Percentiles rank a stretch among this genome's conserved stretches.
Evolutionary conservation across 306 rosid species (phyloP).

Genomic region (Ceratonia siliqua): DNA sequence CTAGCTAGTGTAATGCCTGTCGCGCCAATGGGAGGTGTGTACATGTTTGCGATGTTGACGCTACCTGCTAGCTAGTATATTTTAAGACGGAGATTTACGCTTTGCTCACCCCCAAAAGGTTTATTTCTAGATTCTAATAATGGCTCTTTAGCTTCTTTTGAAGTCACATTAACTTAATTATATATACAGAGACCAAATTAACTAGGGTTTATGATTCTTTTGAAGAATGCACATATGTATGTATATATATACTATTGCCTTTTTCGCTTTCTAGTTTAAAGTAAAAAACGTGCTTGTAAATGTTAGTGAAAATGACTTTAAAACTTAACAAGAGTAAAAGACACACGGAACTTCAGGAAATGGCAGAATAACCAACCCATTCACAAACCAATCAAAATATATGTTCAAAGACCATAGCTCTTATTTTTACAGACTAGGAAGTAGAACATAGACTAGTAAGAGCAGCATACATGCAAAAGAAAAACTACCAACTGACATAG

Average conservation of each 20-base stretch:
- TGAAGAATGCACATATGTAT: neutral
- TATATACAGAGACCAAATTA: neutral
- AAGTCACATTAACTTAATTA: constrained; percentile 12
- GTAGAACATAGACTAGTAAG: no score
- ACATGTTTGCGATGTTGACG: neutral
- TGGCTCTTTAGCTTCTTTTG: constrained; percentile 28
- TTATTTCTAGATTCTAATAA: constrained; percentile 3
- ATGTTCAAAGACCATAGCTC: no score
- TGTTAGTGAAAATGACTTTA: neutral
- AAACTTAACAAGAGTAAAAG: no score
- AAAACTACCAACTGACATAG: no score
- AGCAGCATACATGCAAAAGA: no score
- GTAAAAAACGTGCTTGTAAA: neutral
- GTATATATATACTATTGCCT: no score
- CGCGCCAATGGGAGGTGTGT: constrained; percentile 3
- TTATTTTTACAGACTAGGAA: no score
- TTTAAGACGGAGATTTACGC: neutral
- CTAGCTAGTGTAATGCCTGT: constrained; percentile 18
- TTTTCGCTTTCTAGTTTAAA: neutral
- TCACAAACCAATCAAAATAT: no score
- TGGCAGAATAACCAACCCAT: no score
- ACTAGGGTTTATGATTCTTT: constrained; percentile 13
- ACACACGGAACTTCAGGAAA: no score
- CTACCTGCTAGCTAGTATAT: neutral
- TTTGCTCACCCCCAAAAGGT: constrained; percentile 32